phyloP scores from a whole-genome alignment of 2,329 filamentous ascomycete species.

The Colletotrichum siamense region DNA sequence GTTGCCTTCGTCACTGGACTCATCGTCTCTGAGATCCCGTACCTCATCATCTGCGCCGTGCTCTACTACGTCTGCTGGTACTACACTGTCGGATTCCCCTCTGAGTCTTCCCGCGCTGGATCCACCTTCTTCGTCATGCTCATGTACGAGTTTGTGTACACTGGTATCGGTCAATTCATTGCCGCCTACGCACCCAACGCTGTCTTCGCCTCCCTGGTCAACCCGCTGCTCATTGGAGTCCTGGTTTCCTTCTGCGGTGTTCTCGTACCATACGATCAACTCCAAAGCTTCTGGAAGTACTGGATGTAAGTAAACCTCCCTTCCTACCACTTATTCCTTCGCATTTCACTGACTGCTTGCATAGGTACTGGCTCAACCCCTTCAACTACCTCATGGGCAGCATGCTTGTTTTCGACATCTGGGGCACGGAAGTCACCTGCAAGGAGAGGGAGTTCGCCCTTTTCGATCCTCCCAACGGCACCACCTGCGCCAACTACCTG shows the following conservation, averaged over 20 bases:
- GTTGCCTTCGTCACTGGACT: constrained; percentile 61
- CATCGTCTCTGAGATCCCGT: constrained; percentile 53
- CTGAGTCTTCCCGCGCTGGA: constrained; percentile 50
- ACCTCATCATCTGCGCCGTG: constrained; percentile 47
- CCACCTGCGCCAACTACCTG: constrained; percentile 66
- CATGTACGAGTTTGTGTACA: constrained; percentile 65
- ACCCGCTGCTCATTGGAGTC: constrained; percentile 60
- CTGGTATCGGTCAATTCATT: constrained; percentile 67
- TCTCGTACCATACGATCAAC: constrained; percentile 67
- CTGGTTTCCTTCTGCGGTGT: constrained; percentile 78
- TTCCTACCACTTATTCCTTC: accelerated
- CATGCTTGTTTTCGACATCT: constrained; percentile 58
- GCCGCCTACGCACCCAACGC: constrained; percentile 67
- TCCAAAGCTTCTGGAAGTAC: constrained; percentile 71
- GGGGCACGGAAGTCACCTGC: constrained; percentile 53
- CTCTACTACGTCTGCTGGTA: constrained; percentile 63
- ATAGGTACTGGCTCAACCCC: constrained; percentile 44
- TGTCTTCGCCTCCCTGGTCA: constrained; percentile 63
- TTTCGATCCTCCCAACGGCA: constrained; percentile 54
- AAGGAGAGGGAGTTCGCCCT: constrained; percentile 51
- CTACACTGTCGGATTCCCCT: constrained; percentile 59
- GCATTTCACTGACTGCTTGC: neutral
- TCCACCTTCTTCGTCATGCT: constrained; percentile 60
- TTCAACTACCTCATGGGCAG: constrained; percentile 67
- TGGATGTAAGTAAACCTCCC: constrained; percentile 45